Evolutionary conservation across 805 yeast genomes (phyloP), one percentile per base, ranked within the genome.

Genomic region (Lachancea mirantina): DNA sequence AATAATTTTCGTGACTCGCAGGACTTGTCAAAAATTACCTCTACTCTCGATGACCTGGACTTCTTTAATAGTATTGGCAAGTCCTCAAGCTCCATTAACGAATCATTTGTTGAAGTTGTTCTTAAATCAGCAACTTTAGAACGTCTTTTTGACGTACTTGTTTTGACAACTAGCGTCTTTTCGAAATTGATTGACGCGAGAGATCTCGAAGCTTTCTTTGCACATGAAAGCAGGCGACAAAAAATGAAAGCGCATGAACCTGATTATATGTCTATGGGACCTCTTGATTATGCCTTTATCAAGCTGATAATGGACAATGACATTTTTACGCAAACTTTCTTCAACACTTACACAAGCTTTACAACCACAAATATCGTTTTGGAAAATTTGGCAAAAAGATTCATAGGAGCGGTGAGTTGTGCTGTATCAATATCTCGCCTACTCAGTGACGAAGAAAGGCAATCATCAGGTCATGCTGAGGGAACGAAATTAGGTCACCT

Each of bases 131-230:
- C 92, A 1, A 69, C 83, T 1, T 58, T 84, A 36, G 92, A 84
- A 26, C 75, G 76, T 45, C 66, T 89, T 45, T 67, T 87, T 34
- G 96, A 89, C 55, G 67, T 88, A 14, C 59, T 89, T 32, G 85
- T 89, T 4, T 66, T 72, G 52, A 89, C 82, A 14, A 78, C 72
- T 23, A 72, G 70, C 45, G 75, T 72, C 35, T 85, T 74, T 50
- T 61, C 67, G 2, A 62, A 60, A 23, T 47, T 51, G 23, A 66
- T 74, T 7, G 59, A 59, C 20, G 57, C 62, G 14, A 53, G 52
- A 7, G 77, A 73, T 43, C 48, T 71, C 28, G 65, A 64, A 23
- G 46, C 49, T 1, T 69, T 60, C 40, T 57, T 61, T 29, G 50
- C 54, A 18, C 51, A 57, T 28, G 47, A 58, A 14, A 52, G 46